Conservation (phyloP, 495 filamentous ascomycete genomes). For the Apodospora peruviana region DNA sequence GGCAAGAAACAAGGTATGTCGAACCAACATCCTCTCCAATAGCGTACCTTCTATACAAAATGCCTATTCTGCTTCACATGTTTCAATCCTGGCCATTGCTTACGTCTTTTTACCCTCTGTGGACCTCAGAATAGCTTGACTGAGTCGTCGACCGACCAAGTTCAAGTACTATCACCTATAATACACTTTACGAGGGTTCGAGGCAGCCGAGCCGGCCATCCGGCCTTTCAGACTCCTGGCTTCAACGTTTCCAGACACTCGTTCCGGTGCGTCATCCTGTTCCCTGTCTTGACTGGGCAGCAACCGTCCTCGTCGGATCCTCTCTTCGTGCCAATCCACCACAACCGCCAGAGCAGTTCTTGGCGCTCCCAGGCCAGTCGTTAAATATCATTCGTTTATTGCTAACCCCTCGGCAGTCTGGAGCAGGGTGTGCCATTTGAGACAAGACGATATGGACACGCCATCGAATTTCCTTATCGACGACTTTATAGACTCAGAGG, state of each 20-base stretch:
- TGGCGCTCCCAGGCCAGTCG: slow-evolving; percentile 1
- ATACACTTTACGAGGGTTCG: background rate
- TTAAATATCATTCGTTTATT: background rate
- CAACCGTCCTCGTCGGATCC: background rate
- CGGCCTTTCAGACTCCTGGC: slow-evolving; percentile 9
- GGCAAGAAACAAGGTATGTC: slow-evolving; percentile 8
- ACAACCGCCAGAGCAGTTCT: background rate
- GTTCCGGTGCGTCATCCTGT: slow-evolving; percentile 8
- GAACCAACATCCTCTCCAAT: background rate
- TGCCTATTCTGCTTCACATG: background rate
- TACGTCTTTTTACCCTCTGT: background rate
- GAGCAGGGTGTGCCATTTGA: background rate
- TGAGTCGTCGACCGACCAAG: background rate
- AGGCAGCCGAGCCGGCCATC: slow-evolving; percentile 3
- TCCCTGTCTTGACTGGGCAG: background rate
- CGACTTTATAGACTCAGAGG: slow-evolving; percentile 7
- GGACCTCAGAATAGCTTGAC: background rate
- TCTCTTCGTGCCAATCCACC: background rate
- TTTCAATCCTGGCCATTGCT: background rate
- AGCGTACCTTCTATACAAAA: too few species aligned
- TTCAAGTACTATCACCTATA: too few species aligned
- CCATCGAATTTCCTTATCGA: slow-evolving; percentile 18
- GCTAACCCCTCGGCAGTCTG: background rate
- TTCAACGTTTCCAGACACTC: slow-evolving; percentile 9
- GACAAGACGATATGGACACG: slow-evolving; percentile 18